phyloP scores from a whole-genome alignment of 768 basidiomycete genomes.

The Boletales sp. region DNA sequence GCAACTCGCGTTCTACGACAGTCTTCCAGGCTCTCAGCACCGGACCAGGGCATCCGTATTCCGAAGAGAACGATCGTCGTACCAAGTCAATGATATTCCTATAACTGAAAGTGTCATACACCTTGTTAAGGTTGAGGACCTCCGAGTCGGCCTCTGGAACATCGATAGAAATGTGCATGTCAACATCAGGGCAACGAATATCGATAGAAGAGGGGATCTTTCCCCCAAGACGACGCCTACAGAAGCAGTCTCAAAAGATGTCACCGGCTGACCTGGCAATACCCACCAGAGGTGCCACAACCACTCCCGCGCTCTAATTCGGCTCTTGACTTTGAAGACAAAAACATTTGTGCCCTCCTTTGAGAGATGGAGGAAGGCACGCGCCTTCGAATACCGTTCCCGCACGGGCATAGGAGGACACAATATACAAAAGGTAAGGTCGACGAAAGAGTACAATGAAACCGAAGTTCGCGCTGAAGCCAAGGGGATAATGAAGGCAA shows the following conservation, averaged over 20 bases:
- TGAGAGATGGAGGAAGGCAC: conserved; percentile 45
- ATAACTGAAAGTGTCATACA: conserved; percentile 52
- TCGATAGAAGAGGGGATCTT: conserved; percentile 66
- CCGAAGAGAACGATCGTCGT: conserved; percentile 47
- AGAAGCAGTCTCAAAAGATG: background rate
- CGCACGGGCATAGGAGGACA: conserved; percentile 54
- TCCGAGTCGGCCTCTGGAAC: conserved; percentile 46
- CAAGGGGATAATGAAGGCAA: conserved; percentile 78
- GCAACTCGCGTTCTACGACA: conserved; percentile 51
- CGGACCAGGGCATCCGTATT: conserved; percentile 21
- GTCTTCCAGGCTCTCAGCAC: conserved; percentile 52
- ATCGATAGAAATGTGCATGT: conserved; percentile 66
- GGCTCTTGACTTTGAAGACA: conserved; percentile 77
- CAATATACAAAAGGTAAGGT: conserved; percentile 76
- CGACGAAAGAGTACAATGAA: conserved; percentile 85
- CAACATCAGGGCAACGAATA: conserved; percentile 63
- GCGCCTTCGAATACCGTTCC: conserved; percentile 37
- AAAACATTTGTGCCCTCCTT: conserved; percentile 80
- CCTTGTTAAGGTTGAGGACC: conserved; percentile 33
- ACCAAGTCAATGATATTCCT: conserved; percentile 64
- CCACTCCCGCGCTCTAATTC: conserved; percentile 84
- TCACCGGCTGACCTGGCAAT: background rate
- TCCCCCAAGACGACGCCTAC: conserved; percentile 72
- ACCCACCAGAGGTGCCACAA: conserved; percentile 79
- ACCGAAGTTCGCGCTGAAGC: conserved; percentile 56